Evolutionary conservation across 179 eudicot species (phyloP), one percentile per base, ranked within the genome.

Genomic region (Beta lomatogona): DNA sequence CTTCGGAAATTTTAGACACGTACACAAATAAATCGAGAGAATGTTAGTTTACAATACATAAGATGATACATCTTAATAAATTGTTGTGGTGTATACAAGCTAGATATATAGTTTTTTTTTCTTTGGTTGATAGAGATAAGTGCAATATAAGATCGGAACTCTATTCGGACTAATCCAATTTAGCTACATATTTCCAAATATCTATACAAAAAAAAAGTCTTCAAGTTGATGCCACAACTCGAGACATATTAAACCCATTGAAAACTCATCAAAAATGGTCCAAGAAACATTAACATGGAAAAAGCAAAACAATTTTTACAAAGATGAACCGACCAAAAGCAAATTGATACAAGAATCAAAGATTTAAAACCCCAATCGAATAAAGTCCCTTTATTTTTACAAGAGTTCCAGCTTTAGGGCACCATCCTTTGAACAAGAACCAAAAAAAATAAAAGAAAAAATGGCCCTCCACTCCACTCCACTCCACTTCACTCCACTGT

Each of bases 241-340:
- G 12, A 52, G 74, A 69, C 28, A 70, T 28, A 36, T 67, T 13
- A 12, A 0, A 13, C 36, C 6, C 2, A 31, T 76, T 44, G 21
- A 9, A 53, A 54, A 53, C 44, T 11, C 4, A 12, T 7, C 19
- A 52, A 7, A 53, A 14, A 15, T 22, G 75, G 76, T 76, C 71
- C 60, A 70, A 58, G 44, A 41, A 53, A 59, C 71, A 82, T 58
- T 3, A 41, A 44, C 8, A 61, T 59, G 67, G 48, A 48, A 64
- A 82, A 67, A 46, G 57, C 15, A 13, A 41, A 67, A 68, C 60
- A 67, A 2, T 57, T 44, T 55, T 31, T 70, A 67, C 13, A 71
- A 68, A 36, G 65, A 82, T 50, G 77, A 85, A 41, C 85, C 83
- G 87, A 85, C 87, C 79, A 85, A 85, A 85, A 79, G 85, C 71